Evolutionary conservation across 305 asterid genomes (phyloP), one percentile per base, ranked within the genome.

Genomic region (Rubia peregrina): DNA sequence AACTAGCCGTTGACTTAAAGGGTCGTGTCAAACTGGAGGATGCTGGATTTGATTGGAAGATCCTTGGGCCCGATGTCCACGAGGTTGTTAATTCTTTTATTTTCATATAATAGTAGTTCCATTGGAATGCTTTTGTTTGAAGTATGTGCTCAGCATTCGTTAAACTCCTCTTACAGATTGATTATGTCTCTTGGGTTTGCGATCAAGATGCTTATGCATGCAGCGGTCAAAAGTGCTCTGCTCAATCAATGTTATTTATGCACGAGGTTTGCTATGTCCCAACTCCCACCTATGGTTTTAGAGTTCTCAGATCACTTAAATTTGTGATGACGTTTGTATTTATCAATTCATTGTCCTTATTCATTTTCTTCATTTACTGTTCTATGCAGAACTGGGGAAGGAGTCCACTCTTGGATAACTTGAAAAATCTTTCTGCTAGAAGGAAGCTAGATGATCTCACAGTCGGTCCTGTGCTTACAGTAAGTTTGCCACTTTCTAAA

Each of bases 151-250:
- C 22, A 38, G 36, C 11, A 11, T 63, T 65, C 17, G 17, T 67
- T 63, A 64, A 33, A 6, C 66, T 51, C 7, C 53, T 71, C 71
- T 57, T 53, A 22, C 76, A 91, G 98, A 92, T 86, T 74, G 96
- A 91, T 72, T 91, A 91, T 69, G 86, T 89, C 75, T 92, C 98
- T 13, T 93, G 97, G 98, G 98, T 93, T 42, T 91, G 97, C 76
- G 98, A 93, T 83, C 98, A 91, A 85, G 98, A 93, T 67, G 98
- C 96, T 16, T 93, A 89, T 75, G 98, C 98, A 19, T 93, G 98
- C 67, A 93, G 96, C 42, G 98, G 98, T 56, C 98, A 91, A 78
- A 93, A 93, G 78, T 93, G 98, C 81, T 93, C 98, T 1, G 97
- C 97, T 24, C 97, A 93, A 66, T 93, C 98, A 13, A 79, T 93